These are phyloP conservation scores for Psophocarpus tetragonolobus DNA, from an alignment of 306 rosid genomes.

Conservation along the genomic window DNA sequence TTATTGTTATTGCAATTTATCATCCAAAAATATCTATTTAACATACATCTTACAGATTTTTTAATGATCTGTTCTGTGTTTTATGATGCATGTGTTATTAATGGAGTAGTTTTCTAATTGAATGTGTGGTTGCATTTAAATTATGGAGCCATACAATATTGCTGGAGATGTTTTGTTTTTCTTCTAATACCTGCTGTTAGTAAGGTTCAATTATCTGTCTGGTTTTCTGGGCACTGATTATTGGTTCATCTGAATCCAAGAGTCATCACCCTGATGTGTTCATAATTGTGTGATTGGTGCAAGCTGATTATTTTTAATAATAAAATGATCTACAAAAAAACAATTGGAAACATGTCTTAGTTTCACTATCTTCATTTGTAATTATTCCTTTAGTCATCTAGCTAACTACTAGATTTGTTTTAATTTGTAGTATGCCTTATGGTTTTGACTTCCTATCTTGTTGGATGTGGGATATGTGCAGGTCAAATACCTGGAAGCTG, in stretches of 20 bases:
- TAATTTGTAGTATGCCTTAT: conserved; percentile 1
- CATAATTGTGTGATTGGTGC: not conserved
- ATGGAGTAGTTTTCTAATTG: not conserved
- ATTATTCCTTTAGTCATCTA: not conserved
- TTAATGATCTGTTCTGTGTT: not conserved
- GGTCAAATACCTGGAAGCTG: not conserved
- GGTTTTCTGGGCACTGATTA: not conserved
- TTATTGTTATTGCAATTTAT: not conserved
- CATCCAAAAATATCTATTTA: not conserved
- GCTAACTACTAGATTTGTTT: not conserved
- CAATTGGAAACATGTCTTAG: not conserved
- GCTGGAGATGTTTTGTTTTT: not conserved
- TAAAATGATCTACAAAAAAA: not conserved
- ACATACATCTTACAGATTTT: not conserved
- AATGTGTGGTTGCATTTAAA: not conserved
- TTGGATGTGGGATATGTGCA: not conserved
- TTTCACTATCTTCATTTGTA: not conserved
- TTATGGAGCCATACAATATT: not conserved
- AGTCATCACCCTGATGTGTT: not conserved
- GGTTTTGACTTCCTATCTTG: not conserved
- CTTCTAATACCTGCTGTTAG: not conserved
- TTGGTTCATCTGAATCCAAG: not conserved
- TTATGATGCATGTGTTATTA: not conserved
- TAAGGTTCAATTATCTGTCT: not conserved
- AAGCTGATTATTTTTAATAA: not conserved